phyloP scores from a whole-genome alignment of 306 rosid species.

The Dalbergia cultrata region DNA sequence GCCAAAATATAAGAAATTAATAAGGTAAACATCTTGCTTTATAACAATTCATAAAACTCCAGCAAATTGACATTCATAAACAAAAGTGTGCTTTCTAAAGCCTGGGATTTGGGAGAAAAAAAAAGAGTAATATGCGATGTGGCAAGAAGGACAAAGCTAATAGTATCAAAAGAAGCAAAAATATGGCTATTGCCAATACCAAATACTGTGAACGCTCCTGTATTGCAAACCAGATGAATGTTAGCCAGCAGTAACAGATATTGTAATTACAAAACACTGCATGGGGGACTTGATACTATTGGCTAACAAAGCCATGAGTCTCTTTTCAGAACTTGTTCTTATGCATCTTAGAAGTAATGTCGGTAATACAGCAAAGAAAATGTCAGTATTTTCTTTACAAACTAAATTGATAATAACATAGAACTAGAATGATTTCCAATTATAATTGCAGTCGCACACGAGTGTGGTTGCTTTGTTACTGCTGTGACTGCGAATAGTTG shows the following conservation, averaged over 20 bases:
- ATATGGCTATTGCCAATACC: constrained; percentile 5
- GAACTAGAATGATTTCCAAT: neutral
- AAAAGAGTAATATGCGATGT: neutral
- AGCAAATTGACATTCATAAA: constrained; percentile 8
- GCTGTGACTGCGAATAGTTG: too few species aligned
- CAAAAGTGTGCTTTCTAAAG: neutral
- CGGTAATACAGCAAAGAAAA: neutral
- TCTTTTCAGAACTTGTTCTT: constrained; percentile 3
- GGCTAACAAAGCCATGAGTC: neutral
- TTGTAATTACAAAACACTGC: neutral
- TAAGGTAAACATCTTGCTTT: neutral
- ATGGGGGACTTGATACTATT: neutral
- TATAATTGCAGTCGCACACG: too few species aligned
- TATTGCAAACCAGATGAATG: neutral
- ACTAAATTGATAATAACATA: constrained; percentile 1
- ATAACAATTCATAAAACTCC: neutral
- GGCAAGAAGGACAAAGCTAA: constrained; percentile 5
- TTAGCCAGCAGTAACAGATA: neutral
- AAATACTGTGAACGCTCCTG: neutral
- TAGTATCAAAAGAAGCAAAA: neutral
- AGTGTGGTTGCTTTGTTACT: too few species aligned
- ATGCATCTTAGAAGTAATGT: constrained; percentile 18
- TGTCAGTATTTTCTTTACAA: neutral
- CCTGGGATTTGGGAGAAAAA: neutral
- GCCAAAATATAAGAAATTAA: neutral